phyloP scores from a whole-genome alignment of 1,139 yeast genomes.

The Hemisphaericaspora xylofermentans region DNA sequence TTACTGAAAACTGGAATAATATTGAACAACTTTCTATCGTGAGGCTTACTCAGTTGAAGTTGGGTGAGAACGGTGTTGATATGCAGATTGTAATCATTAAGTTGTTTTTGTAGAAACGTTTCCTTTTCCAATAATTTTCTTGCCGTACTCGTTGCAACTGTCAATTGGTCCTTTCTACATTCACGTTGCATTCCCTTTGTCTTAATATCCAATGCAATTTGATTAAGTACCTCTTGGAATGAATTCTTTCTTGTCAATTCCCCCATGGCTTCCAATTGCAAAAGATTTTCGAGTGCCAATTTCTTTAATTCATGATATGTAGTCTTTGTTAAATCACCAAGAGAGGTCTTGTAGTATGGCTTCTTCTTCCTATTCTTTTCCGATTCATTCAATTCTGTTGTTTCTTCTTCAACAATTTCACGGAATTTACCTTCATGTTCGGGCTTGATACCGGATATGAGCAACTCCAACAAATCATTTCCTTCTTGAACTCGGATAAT shows the following conservation, averaged over 20 bases:
- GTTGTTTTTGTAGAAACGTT: constrained; percentile 56
- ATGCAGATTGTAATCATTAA: constrained; percentile 65
- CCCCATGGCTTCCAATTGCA: constrained; percentile 74
- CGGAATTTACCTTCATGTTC: constrained; percentile 65
- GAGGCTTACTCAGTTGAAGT: constrained; percentile 51
- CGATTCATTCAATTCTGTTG: constrained; percentile 23
- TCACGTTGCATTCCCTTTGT: constrained; percentile 72
- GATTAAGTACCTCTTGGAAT: constrained; percentile 77
- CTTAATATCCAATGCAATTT: constrained; percentile 81
- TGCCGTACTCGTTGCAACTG: constrained; percentile 59
- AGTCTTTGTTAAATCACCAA: constrained; percentile 55
- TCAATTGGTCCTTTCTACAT: constrained; percentile 60
- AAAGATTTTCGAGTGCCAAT: constrained; percentile 68
- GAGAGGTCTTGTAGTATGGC: constrained; percentile 41
- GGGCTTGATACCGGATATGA: constrained; percentile 69
- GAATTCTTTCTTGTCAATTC: constrained; percentile 64
- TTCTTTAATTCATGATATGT: constrained; percentile 78
- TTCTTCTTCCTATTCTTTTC: constrained; percentile 25
- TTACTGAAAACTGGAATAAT: constrained; percentile 67
- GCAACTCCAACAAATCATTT: constrained; percentile 69
- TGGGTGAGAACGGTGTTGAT: constrained; percentile 66
- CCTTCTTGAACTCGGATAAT: constrained; percentile 80
- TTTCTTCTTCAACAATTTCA: constrained; percentile 53
- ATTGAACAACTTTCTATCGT: constrained; percentile 52
- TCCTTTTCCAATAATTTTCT: constrained; percentile 63